Base-by-base conservation (phyloP, 106 monocot genomes). In the Dioscorea alata region DNA sequence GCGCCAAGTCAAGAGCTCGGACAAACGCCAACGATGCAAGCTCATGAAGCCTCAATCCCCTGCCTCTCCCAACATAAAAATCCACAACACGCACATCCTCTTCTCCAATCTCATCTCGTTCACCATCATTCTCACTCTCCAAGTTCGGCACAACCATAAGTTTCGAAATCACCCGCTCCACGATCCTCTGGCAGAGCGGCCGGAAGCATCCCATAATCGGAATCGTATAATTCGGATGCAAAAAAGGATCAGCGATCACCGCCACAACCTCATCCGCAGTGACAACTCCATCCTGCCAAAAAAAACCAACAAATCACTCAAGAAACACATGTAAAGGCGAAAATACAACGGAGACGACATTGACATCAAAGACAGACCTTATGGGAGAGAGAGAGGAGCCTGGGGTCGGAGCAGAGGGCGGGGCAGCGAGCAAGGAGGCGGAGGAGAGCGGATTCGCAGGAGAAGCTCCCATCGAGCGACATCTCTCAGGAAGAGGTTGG, bases 181-280 rank as follows among this genome's bases (percentile, higher is more conserved):
- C 66, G 10, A 99, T 85, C 35, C 52, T 54, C 70, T 65, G 54
- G 6, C 49, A 65, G 16, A 99, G 67, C 8, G 93, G 87, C 24
- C 84, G 92, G 73, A 99, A 99, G 76, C 99, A 99, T 13, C 93
- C 99, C 15, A 91, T 25, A 18, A 93, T 65, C 12, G 90, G 86
- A 51, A 93, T 78, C 9, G 99, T 99, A 71, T 99, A 93, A 19
- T 69, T 75, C 48, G 89, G 93, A 65, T 99, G 99, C 12, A 99
- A 70, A 61, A 99, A 88, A 1, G 83, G 89, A 52, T 93, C 86
- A 13, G 85, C 84, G 51, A 99, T 24, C 15, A 77, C 76, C 12
- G 59, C 81, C 17, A 82, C 89, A 17, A 90, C 34, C 4, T 93
- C 90, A 4, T 83, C 83, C 2, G 35, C 61, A 15, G 77, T 76